Evolutionary conservation across 305 asterid species (phyloP), one percentile per base, ranked within the genome.

Genomic region (Solanum hybrid): DNA sequence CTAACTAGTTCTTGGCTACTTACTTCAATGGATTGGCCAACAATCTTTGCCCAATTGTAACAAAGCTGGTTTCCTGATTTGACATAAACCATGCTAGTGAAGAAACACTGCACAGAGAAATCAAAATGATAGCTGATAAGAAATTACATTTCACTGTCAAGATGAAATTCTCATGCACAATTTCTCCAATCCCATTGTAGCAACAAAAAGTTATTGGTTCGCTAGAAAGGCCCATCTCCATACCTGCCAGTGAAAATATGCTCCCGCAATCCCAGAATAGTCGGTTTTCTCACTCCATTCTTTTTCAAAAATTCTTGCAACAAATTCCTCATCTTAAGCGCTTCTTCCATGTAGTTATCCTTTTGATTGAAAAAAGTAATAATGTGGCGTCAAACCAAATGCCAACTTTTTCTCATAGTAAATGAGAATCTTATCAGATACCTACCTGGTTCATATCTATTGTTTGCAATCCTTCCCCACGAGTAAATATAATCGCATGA

Each of bases 371-470:
- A 76, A 46, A 81, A 88, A 85, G 89, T 38, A 81, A 91, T 69
- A 89, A 88, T 85, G 66, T 64, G 51, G 77, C 32, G 22, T 85
- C 87, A 89, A 51, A 22, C 86, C 87, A 79, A 88, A 78, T 31
- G 66, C 75, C 75, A 51, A 88, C 16, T 34, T 20, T 20, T 51
- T 84, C 42, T 31, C 51, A 20, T 31, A 38, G 84, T 31, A 73
- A 75, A 88, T 46, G 46, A 34, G 34, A 78, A 38, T 71, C 88
- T 38, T 24, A 35, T 85, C 6, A 80, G 82, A 86, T 92, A 96
- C 99, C 98, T 96, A 96, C 99, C 98, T 97, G 99, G 92, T 97
- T 97, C 99, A 97, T 97, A 92, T 97, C 99, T 91, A 97, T 96
- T 73, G 99, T 97, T 90, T 97, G 99, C 96, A 97, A 92, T 89